phyloP scores from a whole-genome alignment of 805 yeast species.

The Candida tibetensis region DNA sequence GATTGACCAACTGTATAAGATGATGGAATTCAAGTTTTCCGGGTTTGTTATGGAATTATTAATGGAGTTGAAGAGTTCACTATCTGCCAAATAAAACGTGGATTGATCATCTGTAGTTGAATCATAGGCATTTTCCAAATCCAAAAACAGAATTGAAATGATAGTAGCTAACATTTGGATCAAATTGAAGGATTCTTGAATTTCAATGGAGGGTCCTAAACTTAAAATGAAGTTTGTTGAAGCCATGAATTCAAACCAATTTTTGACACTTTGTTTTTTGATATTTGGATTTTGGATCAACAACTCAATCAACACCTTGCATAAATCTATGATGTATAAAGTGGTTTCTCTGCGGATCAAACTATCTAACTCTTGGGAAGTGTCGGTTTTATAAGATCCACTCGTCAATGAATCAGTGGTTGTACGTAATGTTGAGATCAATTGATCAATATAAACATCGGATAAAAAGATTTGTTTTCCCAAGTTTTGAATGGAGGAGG shows the following conservation, averaged over 20 bases:
- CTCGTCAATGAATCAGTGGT: conserved; percentile 7
- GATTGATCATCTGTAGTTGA: background rate
- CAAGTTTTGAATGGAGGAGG: conserved; percentile 32
- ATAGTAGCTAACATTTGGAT: conserved; percentile 49
- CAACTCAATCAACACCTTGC: conserved; percentile 39
- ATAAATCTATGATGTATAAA: conserved; percentile 30
- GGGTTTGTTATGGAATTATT: conserved; percentile 38
- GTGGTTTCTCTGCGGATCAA: conserved; percentile 27
- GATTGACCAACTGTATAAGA: conserved; percentile 67
- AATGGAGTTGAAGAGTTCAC: conserved; percentile 32
- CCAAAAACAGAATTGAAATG: conserved; percentile 52
- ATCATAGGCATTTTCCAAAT: conserved; percentile 51
- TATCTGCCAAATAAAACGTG: background rate
- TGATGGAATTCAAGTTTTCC: conserved; percentile 42
- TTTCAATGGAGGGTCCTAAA: conserved; percentile 24
- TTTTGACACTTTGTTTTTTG: conserved; percentile 29
- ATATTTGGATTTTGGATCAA: conserved; percentile 36
- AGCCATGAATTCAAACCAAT: conserved; percentile 59
- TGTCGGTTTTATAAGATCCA: conserved; percentile 10
- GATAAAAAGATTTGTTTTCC: conserved; percentile 40
- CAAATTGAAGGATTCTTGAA: conserved; percentile 26
- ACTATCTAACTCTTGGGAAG: conserved; percentile 18
- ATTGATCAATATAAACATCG: conserved; percentile 20
- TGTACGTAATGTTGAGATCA: conserved; percentile 14
- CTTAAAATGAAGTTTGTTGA: conserved; percentile 23